Base-by-base conservation (phyloP, 495 filamentous ascomycete species). In the Filosporella fistucella region DNA sequence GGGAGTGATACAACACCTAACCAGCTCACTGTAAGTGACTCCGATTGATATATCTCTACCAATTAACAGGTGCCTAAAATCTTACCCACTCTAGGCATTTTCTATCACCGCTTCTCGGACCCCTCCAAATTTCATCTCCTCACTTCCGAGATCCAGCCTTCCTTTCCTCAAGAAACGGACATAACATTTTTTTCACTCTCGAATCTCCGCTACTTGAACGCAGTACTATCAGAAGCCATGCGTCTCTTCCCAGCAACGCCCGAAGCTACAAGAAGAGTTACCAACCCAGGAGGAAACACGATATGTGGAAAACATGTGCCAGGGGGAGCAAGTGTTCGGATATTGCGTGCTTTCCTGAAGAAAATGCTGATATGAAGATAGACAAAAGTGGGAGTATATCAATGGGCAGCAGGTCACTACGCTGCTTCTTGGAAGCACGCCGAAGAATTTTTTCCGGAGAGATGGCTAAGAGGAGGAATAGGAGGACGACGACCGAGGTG, bases 251-350 rank as follows among this genome's bases (percentile, higher is more conserved):
- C 64, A 0, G 61, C 68, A 0, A 46, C 60, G 1, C 51, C 61
- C 6, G 43, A 61, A 17, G 49, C 70, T 20, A 50, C 72, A 18
- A 44, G 55, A 1, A 71, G 71, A 41, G 59, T 65, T 25, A 67
- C 61, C 0, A n/a, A n/a, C n/a, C n/a, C n/a, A n/a, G n/a, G n/a
- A n/a, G n/a, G n/a, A n/a, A n/a, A n/a, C n/a, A n/a, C n/a, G 13
- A 69, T 88, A 45, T 74, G 77, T 49, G 77, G 72, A 34, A 62
- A 78, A 28, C 58, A 54, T 43, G 54, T 85, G 18, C 79, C 82
- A 3, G 66, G 55, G 0, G 79, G 79, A 13, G 34, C 26, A 39
- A 12, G 35, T 42, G 13, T 30, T 20, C 29, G 14, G 21, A 17
- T 45, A 6, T 33, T 32, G 14, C 17, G 12, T 40, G 8, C 32